Evolutionary conservation across 768 basidiomycete species (phyloP).

Genomic region (Flagelloscypha sp.): DNA sequence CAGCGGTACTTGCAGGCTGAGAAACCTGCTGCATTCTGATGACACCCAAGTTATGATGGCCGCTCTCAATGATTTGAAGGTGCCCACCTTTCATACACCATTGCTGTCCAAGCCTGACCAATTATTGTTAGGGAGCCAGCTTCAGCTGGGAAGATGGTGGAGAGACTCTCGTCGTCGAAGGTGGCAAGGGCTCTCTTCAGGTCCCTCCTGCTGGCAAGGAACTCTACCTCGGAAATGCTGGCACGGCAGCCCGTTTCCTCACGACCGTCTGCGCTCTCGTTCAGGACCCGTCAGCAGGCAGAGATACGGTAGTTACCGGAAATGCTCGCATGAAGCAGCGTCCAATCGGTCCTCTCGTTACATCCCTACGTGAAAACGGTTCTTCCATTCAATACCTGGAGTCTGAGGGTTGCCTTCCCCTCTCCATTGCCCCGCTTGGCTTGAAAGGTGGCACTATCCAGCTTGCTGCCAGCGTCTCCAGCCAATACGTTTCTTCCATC

Average conservation of each 20-base stretch:
- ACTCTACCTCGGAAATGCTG: conserved; percentile 93
- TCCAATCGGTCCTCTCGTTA: conserved; percentile 91
- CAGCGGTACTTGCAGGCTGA: conserved; percentile 78
- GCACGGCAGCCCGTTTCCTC: conserved; percentile 95
- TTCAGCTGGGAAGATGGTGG: conserved; percentile 97
- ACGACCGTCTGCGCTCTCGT: conserved; percentile 94
- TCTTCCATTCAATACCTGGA: conserved; percentile 73
- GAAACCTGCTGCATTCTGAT: conserved; percentile 91
- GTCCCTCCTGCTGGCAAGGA: conserved; percentile 78
- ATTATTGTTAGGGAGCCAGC: conserved; percentile 59
- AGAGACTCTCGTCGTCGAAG: conserved; percentile 87
- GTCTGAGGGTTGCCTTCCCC: conserved; percentile 76
- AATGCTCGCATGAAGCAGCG: conserved; percentile 99
- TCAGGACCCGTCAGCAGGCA: conserved; percentile 29
- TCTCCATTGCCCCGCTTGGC: conserved; percentile 77
- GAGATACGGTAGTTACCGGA: conserved; percentile 81
- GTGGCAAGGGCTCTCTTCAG: conserved; percentile 72
- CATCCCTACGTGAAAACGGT: conserved; percentile 78
- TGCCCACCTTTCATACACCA: conserved; percentile 21
- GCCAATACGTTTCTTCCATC: conserved; percentile 97
- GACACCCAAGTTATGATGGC: conserved; percentile 99
- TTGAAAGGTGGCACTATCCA: conserved; percentile 75
- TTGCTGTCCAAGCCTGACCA: conserved; percentile 1
- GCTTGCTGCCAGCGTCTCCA: conserved; percentile 90
- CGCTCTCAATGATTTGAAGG: conserved; percentile 82